A percentile compares a stretch with the other conserved stretches of the same genome.
Evolutionary conservation across 768 basidiomycete genomes (phyloP).

Genomic region (Suillus alpinus): DNA sequence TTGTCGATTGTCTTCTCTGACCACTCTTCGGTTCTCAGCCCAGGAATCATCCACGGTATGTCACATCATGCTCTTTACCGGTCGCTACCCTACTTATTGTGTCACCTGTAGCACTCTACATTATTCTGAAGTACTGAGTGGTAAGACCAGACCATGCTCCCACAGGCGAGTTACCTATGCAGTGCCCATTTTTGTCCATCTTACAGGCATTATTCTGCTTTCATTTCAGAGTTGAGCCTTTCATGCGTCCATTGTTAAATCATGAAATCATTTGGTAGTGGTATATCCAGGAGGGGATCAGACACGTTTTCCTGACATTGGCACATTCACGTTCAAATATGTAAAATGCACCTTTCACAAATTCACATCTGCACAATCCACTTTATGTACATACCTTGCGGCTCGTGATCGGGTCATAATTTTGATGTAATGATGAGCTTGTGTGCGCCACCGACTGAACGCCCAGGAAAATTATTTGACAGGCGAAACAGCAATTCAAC

Average conservation of each 20-base stretch:
- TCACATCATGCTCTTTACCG: background rate
- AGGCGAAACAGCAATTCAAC: background rate
- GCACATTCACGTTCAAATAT: background rate
- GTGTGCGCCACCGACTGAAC: background rate
- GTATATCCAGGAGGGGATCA: background rate
- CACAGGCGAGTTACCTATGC: background rate
- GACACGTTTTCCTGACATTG: background rate
- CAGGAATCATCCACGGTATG: slow-evolving; percentile 72
- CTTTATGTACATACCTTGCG: background rate
- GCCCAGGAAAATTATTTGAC: background rate
- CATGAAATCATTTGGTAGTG: too few relatives aligned
- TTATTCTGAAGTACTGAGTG: slow-evolving; percentile 69
- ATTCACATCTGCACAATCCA: background rate
- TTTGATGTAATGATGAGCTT: background rate
- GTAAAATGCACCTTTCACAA: background rate
- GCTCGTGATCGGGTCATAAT: too few relatives aligned
- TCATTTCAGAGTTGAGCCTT: background rate
- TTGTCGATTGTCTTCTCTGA: slow-evolving; percentile 8
- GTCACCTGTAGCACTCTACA: slow-evolving; percentile 61
- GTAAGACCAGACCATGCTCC: background rate
- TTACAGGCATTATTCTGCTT: background rate
- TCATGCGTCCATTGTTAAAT: too few relatives aligned
- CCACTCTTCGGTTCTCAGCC: slow-evolving; percentile 37
- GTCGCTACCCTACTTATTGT: slow-evolving; percentile 11
- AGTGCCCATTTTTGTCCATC: too few relatives aligned